A percentile compares a stretch with the other conserved stretches of the same genome.
These are phyloP conservation scores for Lasiodiplodia sp. DNA, from an alignment of 2,329 filamentous ascomycete genomes.

Conservation along the genomic window DNA sequence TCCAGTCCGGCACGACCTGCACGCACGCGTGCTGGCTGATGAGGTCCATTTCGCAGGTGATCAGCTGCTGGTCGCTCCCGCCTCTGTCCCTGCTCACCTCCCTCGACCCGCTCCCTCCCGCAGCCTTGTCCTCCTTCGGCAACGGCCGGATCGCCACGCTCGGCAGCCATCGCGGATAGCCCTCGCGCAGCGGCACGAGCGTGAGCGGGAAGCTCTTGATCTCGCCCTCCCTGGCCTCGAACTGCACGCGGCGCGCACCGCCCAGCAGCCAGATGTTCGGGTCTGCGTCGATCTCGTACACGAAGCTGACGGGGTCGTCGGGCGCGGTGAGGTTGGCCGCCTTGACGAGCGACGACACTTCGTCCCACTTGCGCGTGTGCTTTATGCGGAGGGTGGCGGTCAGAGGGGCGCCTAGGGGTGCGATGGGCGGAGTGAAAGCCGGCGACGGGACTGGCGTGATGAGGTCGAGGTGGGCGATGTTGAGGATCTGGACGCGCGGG, in stretches of 20 bases:
- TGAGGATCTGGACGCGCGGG: constrained; percentile 80
- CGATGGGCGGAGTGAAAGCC: constrained; percentile 48
- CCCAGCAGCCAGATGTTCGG: constrained; percentile 84
- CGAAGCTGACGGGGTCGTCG: constrained; percentile 71
- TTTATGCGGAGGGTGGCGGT: constrained; percentile 65
- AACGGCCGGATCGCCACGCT: constrained; percentile 11
- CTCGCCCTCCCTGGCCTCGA: constrained; percentile 63
- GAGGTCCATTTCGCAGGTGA: constrained; percentile 79
- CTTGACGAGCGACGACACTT: constrained; percentile 35
- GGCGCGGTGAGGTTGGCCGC: constrained; percentile 39
- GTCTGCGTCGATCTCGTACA: constrained; percentile 80
- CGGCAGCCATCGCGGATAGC: constrained; percentile 75
- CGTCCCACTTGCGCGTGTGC: constrained; percentile 63
- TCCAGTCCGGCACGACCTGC: constrained; percentile 74
- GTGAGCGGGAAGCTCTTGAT: constrained; percentile 68
- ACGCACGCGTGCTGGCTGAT: constrained; percentile 80
- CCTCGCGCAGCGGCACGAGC: constrained; percentile 72
- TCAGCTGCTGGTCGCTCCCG: constrained; percentile 34
- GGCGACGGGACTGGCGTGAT: constrained; percentile 42
- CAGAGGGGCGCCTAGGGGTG: constrained; percentile 70
- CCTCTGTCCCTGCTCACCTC: constrained; percentile 32
- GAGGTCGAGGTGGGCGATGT: constrained; percentile 75
- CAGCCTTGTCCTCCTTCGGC: not conserved
- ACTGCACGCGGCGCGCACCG: constrained; percentile 80
- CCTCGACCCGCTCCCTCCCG: constrained; percentile 32